Base-by-base conservation (phyloP, 331 rosid genomes). In the Prunus yedoensis region DNA sequence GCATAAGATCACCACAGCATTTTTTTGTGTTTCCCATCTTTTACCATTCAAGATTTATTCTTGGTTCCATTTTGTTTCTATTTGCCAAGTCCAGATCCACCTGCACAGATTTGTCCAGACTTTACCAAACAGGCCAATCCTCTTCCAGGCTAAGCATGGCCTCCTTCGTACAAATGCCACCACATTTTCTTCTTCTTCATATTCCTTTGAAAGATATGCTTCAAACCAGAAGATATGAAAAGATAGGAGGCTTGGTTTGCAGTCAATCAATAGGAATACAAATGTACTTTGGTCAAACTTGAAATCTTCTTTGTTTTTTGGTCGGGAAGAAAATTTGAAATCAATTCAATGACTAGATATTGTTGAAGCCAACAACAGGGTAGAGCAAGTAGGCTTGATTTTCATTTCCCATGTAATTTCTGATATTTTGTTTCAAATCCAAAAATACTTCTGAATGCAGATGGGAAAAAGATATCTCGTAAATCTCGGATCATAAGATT, bases 1-100 rank as follows among this genome's bases (percentile, higher is more conserved):
- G 93, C 96, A 94, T 83, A 87, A 84, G 89, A 87, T 88, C 91
- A 76, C 68, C 73, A 84, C 82, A 74, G 74, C 81, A 59, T 18
- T 61, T 67, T 68, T 74, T 75, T 52, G 66, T 63, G 78, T 73
- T 83, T 83, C 71, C 79, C 79, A 83, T 87, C 81, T 73, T 75
- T 73, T 84, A 76, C 67, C 74, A 77, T 64, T 67, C 18, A 18
- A 73, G 47, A 54, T 70, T 69, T 83, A 84, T 86, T 84, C 89
- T 82, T 65, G 66, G 74, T 81, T 57, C 28, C 68, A 2, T 64
- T 71, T 74, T 77, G 79, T 71, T 74, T 67, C 65, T 49, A 80
- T 68, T 69, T 68, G 78, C 63, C 74, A 21, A 45, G 81, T 38
- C 43, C 43, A 38, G 43, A 38, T 38, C 43, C 83, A 73, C 77